A percentile compares a stretch with the other conserved stretches of the same genome.
phyloP scores from a whole-genome alignment of 129 eudicot genomes.

The Flaveria linearis region DNA sequence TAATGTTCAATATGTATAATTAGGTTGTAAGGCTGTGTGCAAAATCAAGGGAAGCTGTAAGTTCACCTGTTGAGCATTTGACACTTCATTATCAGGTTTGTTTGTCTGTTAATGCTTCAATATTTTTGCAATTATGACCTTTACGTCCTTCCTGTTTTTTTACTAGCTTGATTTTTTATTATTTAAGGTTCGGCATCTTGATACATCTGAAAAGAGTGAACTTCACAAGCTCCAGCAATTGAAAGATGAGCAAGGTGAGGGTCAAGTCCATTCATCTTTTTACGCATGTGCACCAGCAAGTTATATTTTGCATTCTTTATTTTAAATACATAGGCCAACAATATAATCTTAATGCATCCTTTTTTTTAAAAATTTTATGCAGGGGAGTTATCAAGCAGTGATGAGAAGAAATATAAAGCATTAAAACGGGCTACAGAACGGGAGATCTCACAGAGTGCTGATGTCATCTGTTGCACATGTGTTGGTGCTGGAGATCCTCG shows the following conservation, averaged over 20 bases:
- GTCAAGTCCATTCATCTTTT: neutral
- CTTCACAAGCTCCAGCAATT: constrained; percentile 82
- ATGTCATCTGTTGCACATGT: constrained; percentile 86
- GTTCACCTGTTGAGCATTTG: constrained; percentile 88
- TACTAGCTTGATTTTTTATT: neutral
- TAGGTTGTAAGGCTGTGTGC: constrained; percentile 92
- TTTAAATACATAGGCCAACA: neutral
- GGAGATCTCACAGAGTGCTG: constrained; percentile 92
- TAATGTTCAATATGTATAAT: neutral
- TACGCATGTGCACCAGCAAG: neutral
- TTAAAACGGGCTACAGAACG: constrained; percentile 84
- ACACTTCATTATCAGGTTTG: constrained; percentile 85
- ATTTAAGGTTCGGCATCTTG: constrained; percentile 79
- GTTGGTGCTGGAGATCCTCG: constrained; percentile 94
- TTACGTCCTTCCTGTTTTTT: neutral
- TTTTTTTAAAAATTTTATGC: constrained; percentile 14
- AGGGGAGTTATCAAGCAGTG: constrained; percentile 85
- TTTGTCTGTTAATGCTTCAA: neutral
- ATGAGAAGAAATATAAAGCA: constrained; percentile 81
- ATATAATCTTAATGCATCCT: neutral
- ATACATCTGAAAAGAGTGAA: constrained; percentile 84
- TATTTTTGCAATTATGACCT: neutral
- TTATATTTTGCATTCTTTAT: neutral
- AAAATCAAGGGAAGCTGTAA: constrained; percentile 87
- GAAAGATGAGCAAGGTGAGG: constrained; percentile 81